These are phyloP conservation scores for Candida quercuum DNA, from an alignment of 805 yeast genomes.

Conservation along the genomic window DNA sequence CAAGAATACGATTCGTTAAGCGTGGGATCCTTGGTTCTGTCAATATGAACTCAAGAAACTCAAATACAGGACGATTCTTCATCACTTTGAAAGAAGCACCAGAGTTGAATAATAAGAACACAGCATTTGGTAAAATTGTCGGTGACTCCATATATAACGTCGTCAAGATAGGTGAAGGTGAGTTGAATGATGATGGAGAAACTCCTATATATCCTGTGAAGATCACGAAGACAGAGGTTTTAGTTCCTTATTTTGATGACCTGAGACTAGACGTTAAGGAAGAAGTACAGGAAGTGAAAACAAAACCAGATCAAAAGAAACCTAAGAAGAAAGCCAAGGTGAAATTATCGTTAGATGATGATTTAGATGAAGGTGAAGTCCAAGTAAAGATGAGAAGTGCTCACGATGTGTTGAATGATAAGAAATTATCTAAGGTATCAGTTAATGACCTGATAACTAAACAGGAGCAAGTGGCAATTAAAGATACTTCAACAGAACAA, in stretches of 20 bases:
- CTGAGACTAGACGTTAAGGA: constrained; percentile 20
- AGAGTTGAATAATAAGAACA: constrained; percentile 35
- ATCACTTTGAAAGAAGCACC: constrained; percentile 44
- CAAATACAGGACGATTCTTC: constrained; percentile 37
- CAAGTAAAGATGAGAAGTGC: constrained; percentile 36
- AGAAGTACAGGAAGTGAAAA: neutral
- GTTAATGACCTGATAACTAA: neutral
- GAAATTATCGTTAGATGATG: constrained; percentile 21
- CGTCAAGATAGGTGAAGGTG: constrained; percentile 43
- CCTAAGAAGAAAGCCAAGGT: constrained; percentile 26
- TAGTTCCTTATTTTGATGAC: constrained; percentile 45
- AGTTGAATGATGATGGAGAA: constrained; percentile 34
- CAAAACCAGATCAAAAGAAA: constrained; percentile 4
- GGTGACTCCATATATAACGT: constrained; percentile 53
- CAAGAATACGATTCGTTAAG: constrained; percentile 42
- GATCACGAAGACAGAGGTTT: constrained; percentile 36
- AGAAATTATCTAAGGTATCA: constrained; percentile 11
- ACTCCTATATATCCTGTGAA: constrained; percentile 48
- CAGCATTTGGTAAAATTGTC: constrained; percentile 53
- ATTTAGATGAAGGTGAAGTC: constrained; percentile 31
- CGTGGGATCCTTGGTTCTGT: constrained; percentile 55
- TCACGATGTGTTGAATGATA: constrained; percentile 31
- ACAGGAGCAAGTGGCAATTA: neutral
- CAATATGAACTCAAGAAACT: constrained; percentile 25
- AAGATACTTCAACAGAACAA: too few relatives aligned